Conservation (phyloP, 352 stramenopile genomes). For the Phytophthora nicotianae region DNA sequence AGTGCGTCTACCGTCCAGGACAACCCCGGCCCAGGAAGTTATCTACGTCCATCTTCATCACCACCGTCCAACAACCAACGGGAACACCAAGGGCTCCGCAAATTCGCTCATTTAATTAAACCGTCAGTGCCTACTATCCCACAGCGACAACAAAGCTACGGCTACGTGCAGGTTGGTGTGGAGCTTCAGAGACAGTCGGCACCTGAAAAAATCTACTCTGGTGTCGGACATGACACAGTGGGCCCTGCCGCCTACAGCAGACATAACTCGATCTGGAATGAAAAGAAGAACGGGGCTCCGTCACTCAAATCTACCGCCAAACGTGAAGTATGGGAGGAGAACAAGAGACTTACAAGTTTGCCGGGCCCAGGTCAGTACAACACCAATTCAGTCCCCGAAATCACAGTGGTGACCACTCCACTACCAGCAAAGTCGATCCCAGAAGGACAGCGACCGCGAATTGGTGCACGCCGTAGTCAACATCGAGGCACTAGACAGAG, state of each 20-base stretch:
- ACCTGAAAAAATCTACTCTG: constrained; percentile 63
- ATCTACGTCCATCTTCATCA: constrained; percentile 36
- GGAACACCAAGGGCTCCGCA: constrained; percentile 29
- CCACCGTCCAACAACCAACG: constrained; percentile 33
- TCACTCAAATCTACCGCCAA: constrained; percentile 75
- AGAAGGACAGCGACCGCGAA: constrained; percentile 26
- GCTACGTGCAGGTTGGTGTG: constrained; percentile 57
- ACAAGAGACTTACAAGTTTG: constrained; percentile 48
- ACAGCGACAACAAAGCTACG: constrained; percentile 76
- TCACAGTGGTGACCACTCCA: constrained; percentile 5
- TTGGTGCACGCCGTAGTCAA: constrained; percentile 29
- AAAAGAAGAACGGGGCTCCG: constrained; percentile 65
- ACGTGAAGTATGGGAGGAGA: constrained; percentile 77
- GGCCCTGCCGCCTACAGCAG: constrained; percentile 69
- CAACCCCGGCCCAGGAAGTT: constrained; percentile 71
- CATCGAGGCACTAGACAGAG: constrained; percentile 44
- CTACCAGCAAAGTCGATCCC: constrained; percentile 5
- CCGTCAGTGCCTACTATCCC: constrained; percentile 71
- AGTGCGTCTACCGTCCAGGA: constrained; percentile 69
- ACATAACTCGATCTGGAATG: constrained; percentile 64
- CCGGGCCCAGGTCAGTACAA: constrained; percentile 75
- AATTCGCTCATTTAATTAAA: constrained; percentile 58
- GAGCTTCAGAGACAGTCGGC: constrained; percentile 52
- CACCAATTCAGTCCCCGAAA: constrained; percentile 11
- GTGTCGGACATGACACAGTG: constrained; percentile 73